Evolutionary conservation across 495 filamentous ascomycete species (phyloP), one percentile per base, ranked within the genome.

Genomic region (Opeltia flavorubescens): DNA sequence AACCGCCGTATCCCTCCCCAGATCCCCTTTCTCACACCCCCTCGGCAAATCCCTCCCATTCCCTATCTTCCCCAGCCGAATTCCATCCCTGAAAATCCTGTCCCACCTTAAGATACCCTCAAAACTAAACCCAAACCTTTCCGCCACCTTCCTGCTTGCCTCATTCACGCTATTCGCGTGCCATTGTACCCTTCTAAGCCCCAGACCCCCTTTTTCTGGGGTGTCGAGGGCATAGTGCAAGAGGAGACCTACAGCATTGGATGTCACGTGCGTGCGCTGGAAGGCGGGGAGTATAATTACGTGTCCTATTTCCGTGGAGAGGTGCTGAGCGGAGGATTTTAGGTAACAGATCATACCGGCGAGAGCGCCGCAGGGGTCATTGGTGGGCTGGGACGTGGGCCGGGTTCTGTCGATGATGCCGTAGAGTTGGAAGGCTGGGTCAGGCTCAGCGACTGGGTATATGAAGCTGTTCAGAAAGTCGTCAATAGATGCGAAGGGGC

Each of bases 141-240:
- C 43, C 1, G 61, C 61, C 9, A 49, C 30, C 11, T 35, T 47
- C 11, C 55, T 50, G 4, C 59, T 61, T 7, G 49, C 43, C 9
- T 9, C 12, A 40, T 64, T 64, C 28, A 31, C 50, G 9, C 48
- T 34, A 38, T 53, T 55, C 6, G 60, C 47, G 44, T 49, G 23
- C 61, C 61, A 64, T 44, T 59, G 45, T 9, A 62, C 53, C 12
- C 61, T 51, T 25, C 58, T 44, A 3, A 64, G 46, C n/a, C 61
- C 61, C 27, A 62, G 40, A 1, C 60, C 59, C 1, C 57, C 61
- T 11, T 29, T 26, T 29, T 47, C 40, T 1, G 44, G 51, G 9
- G 51, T 42, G 25, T 59, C 56, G 5, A 64, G 44, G 13, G 58
- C 54, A 50, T 59, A 57, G 20, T 51, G 58, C 25, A 64, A 42